Base-by-base conservation (phyloP, 2,329 filamentous ascomycete genomes). In the Fusarium sambucinum region DNA sequence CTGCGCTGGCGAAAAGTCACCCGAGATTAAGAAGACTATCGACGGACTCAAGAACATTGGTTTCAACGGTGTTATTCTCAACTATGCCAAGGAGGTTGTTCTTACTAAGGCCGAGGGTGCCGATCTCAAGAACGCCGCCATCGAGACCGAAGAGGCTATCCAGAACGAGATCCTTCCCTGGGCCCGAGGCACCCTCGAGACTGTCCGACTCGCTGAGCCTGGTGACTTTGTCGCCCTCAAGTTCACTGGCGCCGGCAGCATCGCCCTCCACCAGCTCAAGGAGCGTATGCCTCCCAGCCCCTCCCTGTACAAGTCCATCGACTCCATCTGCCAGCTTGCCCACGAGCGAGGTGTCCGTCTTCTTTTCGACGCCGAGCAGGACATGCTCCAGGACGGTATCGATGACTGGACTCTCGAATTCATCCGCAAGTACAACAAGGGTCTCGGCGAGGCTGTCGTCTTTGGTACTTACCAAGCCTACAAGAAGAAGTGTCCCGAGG, bases 341-440 rank as follows among this genome's bases (percentile, higher is more conserved):
- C 84, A 87, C 3, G 81, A 86, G 37, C 88, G 90, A 52, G 88
- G 90, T 25, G 88, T 97, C 4, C 86, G 88, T 5, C 84, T 97
- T 2, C 86, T 97, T 3, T 93, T 97, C 66, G 93, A 96, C 67
- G 94, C 93, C 2, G 94, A 97, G 79, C 93, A 97, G 78, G 89
- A 90, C 58, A 85, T 87, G 56, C 86, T 96, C 30, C 92, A 97
- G 79, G 82, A 86, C 8, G 93, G 93, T 10, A 95, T 96, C 64
- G 90, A 96, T 76, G 86, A 88, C 70, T 95, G 93, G 91, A 92
- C 90, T 7, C 79, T 96, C 50, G 80, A 85, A n/a, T 90, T 93
- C 71, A 92, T 94, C 82, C 86, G 87, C 72, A 88, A 87, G 75
- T 94, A 92, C 82, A 96, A 96, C 81, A 86, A 82, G 65, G 81